phyloP scores from a whole-genome alignment of 2,329 filamentous ascomycete species.

The Cadophora sp. region DNA sequence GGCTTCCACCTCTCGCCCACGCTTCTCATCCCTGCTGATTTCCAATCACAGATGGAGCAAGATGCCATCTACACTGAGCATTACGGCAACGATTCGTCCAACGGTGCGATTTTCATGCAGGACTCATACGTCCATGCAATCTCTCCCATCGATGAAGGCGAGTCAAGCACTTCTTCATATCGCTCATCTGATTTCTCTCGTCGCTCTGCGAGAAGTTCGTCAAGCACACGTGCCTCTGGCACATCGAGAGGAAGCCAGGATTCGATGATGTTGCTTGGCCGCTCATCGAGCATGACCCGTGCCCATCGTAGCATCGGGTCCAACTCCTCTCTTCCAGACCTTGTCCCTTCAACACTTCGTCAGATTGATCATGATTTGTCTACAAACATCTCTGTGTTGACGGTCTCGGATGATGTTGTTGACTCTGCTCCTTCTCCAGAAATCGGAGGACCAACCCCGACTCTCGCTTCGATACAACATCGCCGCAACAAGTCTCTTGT shows the following conservation, averaged over 20 bases:
- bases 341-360: constrained; percentile 39
- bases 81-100: constrained; percentile 33
- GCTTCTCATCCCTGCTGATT: constrained; percentile 67
- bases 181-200: constrained; percentile 44
- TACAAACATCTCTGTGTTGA: constrained; percentile 22
- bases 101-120: constrained; percentile 37
- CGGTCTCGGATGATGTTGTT: constrained; percentile 21
- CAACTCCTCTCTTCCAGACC: constrained; percentile 44
- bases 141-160: constrained; percentile 43
- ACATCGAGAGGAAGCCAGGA: constrained; percentile 43
- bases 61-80: constrained; percentile 43
- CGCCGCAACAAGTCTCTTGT: constrained; percentile 31
- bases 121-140: constrained; percentile 37
- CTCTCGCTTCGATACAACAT: constrained; percentile 27
- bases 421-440: constrained; percentile 30
- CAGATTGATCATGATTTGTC: constrained; percentile 32
- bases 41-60: constrained; percentile 58
- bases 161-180: constrained; percentile 43
- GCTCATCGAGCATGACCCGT: constrained; percentile 32
- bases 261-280: constrained; percentile 37
- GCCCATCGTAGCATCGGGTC: constrained; percentile 41
- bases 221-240: constrained; percentile 38
- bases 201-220: constrained; percentile 41
- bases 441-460: constrained; percentile 16
- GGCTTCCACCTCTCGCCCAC: constrained; percentile 66